Conservation (phyloP, 805 yeast species). For the Millerozyma miso region DNA sequence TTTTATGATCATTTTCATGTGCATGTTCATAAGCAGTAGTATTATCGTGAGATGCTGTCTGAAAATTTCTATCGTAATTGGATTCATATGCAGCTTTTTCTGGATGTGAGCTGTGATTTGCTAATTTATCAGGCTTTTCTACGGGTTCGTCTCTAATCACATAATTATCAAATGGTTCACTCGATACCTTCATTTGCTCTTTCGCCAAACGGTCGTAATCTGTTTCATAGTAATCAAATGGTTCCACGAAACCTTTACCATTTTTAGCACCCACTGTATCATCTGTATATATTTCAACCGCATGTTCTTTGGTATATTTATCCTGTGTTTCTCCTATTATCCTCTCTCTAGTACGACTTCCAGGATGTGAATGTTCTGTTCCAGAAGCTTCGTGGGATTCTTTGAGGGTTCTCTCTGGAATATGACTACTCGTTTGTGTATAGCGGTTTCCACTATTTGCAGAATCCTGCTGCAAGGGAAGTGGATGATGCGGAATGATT, state of each 20-base stretch:
- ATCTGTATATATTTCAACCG: background rate
- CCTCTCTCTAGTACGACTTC: background rate
- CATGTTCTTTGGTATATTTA: background rate
- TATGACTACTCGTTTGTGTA: background rate
- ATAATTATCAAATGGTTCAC: conserved; percentile 27
- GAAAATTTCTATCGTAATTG: background rate
- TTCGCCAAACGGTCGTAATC: conserved; percentile 10
- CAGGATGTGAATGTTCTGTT: background rate
- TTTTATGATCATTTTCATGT: too few species aligned
- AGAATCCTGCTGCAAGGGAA: background rate
- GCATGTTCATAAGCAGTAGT: too few species aligned
- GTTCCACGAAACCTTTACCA: conserved; percentile 12
- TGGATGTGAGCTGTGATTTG: too few species aligned
- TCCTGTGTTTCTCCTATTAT: background rate
- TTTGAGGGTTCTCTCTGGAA: background rate
- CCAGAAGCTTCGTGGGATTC: too few species aligned
- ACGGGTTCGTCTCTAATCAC: background rate
- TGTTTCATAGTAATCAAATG: conserved; percentile 21
- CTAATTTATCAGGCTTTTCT: too few species aligned
- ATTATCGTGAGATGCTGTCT: too few species aligned
- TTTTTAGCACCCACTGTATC: background rate
- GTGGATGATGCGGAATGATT: background rate
- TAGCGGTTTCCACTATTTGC: background rate
- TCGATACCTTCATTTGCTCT: conserved; percentile 1
- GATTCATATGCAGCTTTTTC: background rate